A percentile compares a stretch with the other conserved stretches of the same genome.
These are phyloP conservation scores for Phragmites australis DNA, from an alignment of 176 grass and related monocot genomes.

Conservation along the genomic window DNA sequence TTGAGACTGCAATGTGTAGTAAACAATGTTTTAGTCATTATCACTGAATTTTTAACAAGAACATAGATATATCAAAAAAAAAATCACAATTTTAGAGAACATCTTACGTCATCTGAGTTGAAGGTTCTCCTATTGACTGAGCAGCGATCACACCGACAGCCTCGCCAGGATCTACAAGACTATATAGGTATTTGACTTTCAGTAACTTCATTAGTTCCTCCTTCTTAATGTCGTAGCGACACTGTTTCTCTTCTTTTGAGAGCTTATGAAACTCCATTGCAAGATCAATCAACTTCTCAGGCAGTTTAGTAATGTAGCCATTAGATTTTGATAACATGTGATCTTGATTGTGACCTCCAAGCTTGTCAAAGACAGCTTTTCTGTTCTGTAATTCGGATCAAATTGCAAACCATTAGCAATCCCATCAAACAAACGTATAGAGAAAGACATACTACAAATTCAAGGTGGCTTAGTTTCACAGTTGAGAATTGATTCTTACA, in stretches of 20 bases:
- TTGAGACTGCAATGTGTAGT: conserved; percentile 63
- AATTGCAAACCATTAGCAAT: conserved; percentile 36
- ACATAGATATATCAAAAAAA: background rate
- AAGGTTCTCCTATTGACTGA: conserved; percentile 95
- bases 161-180: conserved; percentile 85
- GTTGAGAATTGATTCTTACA: conserved; percentile 54
- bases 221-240: conserved; percentile 31
- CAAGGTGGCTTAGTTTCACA: conserved; percentile 13
- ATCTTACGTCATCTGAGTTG: conserved; percentile 96
- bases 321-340: conserved; percentile 34
- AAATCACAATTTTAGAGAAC: conserved; percentile 6
- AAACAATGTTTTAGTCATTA: background rate
- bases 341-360: conserved; percentile 6
- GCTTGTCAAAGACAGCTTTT: conserved; percentile 48
- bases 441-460: conserved; percentile 1
- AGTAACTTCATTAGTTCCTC: conserved; percentile 62
- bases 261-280: conserved; percentile 34
- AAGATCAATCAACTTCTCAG: background rate
- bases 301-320: conserved; percentile 46
- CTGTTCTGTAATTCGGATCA: conserved; percentile 55
- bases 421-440: conserved; percentile 20
- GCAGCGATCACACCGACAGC: conserved; percentile 90
- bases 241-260: conserved; percentile 20
- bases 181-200: conserved; percentile 62
- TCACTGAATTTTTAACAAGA: background rate